Conservation (phyloP, 345 rosid genomes). For the Kandelia obovata region DNA sequence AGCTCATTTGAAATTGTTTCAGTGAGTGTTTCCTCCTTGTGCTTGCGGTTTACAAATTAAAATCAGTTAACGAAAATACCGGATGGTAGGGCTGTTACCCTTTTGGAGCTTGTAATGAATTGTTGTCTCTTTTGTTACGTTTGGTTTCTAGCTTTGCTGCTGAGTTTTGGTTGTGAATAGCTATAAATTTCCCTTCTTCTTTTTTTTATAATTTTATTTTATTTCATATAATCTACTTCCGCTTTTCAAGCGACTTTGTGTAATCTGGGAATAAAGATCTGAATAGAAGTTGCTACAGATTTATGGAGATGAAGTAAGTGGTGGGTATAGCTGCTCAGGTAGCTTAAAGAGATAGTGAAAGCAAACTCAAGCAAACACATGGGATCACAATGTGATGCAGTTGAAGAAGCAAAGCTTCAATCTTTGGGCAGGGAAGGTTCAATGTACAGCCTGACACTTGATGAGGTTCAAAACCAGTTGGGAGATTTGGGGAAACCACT, state of each 20-base stretch:
- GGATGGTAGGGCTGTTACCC: background rate
- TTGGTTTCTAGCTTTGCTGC: no score
- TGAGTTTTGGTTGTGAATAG: no score
- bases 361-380: background rate
- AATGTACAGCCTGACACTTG: background rate
- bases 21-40: background rate
- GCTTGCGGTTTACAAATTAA: background rate
- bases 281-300: background rate
- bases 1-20: background rate
- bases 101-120: background rate
- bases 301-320: background rate
- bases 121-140: no score
- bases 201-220: background rate
- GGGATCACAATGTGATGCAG: constrained; percentile 1
- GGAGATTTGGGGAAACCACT: constrained; percentile 13
- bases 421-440: background rate
- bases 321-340: background rate
- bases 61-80: background rate
- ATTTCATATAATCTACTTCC: background rate
- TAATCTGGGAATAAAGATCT: background rate
- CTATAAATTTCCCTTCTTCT: background rate
- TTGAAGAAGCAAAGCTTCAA: constrained; percentile 1
- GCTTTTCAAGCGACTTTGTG: no score
- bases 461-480: constrained; percentile 1
- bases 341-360: background rate